Conservation (phyloP, 179 eudicot species). For the Gypsophila paniculata region DNA sequence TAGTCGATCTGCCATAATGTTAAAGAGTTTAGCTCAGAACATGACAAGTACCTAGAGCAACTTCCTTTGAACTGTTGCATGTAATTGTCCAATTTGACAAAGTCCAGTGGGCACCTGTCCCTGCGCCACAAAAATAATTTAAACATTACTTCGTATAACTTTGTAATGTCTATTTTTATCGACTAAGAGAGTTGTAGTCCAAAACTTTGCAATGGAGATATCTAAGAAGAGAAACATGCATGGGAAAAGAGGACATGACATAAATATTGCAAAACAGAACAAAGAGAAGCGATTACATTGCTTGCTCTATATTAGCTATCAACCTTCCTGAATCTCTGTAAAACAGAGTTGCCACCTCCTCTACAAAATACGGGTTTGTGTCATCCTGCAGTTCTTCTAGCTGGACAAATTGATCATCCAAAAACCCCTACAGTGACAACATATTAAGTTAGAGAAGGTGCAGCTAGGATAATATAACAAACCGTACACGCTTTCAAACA, state of each 20-base stretch:
- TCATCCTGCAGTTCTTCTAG: constrained; percentile 89
- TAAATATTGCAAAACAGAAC: not conserved
- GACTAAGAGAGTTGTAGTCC: not conserved
- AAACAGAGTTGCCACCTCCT: constrained; percentile 73
- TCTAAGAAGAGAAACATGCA: not conserved
- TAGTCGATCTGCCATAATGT: not conserved
- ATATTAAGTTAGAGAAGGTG: constrained; percentile 9
- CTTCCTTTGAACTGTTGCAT: constrained; percentile 89
- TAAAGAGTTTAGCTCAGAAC: not conserved
- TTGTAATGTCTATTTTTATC: not conserved
- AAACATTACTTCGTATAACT: not conserved
- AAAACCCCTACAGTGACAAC: constrained; percentile 45
- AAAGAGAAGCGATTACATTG: constrained; percentile 44
- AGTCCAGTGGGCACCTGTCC: constrained; percentile 57
- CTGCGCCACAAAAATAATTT: constrained; percentile 19
- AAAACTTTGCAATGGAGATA: not conserved
- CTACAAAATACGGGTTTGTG: constrained; percentile 73
- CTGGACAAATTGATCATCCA: constrained; percentile 78
- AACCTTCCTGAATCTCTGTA: constrained; percentile 67
- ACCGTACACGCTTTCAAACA: not conserved
- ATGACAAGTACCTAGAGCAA: constrained; percentile 56
- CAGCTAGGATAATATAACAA: not conserved
- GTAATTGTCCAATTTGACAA: constrained; percentile 52
- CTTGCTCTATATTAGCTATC: constrained; percentile 56
- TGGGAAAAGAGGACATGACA: not conserved